Evolutionary conservation across 192 early-diverging fungal genomes (phyloP).

Genomic region (Backusella circina): DNA sequence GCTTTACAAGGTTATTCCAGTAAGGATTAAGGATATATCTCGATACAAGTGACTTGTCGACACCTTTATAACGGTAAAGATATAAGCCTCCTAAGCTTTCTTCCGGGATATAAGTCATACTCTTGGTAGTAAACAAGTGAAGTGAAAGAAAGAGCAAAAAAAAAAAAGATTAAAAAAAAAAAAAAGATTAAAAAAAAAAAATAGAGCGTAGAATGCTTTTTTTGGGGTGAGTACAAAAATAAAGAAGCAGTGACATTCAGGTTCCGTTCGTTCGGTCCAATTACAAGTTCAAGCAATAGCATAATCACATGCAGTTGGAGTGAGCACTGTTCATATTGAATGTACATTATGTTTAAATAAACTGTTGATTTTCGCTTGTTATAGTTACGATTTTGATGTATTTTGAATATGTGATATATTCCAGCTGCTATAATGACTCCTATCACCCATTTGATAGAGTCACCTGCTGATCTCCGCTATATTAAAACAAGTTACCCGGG

Average conservation of each 20-base stretch:
- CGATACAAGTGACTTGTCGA: constrained; percentile 81
- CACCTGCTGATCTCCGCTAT: neutral
- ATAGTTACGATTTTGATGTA: neutral
- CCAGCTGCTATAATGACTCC: neutral
- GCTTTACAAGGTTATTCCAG: constrained; percentile 85
- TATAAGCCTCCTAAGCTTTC: constrained; percentile 66
- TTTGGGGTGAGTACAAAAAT: constrained; percentile 3
- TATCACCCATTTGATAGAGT: neutral
- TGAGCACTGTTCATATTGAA: neutral
- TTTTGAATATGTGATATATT: neutral
- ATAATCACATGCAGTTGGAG: neutral
- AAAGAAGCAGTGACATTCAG: constrained; percentile 4
- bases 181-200: neutral
- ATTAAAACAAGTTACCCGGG: neutral
- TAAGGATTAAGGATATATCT: constrained; percentile 82
- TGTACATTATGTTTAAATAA: neutral
- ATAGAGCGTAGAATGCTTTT: neutral
- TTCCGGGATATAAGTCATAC: constrained; percentile 62
- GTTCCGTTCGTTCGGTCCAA: neutral
- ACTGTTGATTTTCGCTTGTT: neutral
- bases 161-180: neutral
- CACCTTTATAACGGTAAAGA: constrained; percentile 74
- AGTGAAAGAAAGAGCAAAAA: neutral
- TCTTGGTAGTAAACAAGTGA: neutral
- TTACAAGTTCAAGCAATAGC: neutral